Evolutionary conservation across 2,329 filamentous ascomycete genomes (phyloP), one percentile per base, ranked within the genome.

Genomic region (Eutypa lata): DNA sequence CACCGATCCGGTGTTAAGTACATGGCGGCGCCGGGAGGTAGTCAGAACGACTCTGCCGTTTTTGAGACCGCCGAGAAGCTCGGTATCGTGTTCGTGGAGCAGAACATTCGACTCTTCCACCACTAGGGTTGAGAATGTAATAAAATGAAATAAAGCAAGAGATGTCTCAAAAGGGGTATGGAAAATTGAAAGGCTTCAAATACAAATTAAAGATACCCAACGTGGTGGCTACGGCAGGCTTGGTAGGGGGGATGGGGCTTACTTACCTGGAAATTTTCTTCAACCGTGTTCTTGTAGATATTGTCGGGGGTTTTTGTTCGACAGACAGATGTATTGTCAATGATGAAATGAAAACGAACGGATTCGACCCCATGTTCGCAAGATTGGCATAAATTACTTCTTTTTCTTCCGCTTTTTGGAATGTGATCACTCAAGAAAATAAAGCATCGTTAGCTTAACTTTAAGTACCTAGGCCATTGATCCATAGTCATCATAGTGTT

Each of bases 21-120:
- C 77, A 90, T 97, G 66, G 93, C 94, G 51, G 93, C 93, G 38
- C 94, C 94, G 10, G 89, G 84, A 48, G 94, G 94, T 53, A 96
- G 88, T 72, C 90, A 94, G 73, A 94, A 94, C 69, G 90, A 94
- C 70, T 73, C 79, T 53, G 82, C 86, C 48, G 90, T 94, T 45
- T 90, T 96, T 64, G 87, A 91, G 70, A 95, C 92, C 11, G 91
- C 92, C 5, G 91, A 96, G 78, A 91, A 93, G 77, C 79, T 96
- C 59, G 89, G 88, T 51, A 96, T 97, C 65, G 91, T 88, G 44
- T 97, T 97, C 74, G 89, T 97, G 37, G 91, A 99, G 81, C 94
- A 99, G 80, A 91, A 88, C 70, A 88, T 89, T 54, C 86, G 94
- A 63, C 81, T 97, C 60, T 97, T 97, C 86, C 93, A 97, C 74